These are phyloP conservation scores for Neurospora sp. DNA, from an alignment of 495 filamentous ascomycete species.

Conservation along the genomic window DNA sequence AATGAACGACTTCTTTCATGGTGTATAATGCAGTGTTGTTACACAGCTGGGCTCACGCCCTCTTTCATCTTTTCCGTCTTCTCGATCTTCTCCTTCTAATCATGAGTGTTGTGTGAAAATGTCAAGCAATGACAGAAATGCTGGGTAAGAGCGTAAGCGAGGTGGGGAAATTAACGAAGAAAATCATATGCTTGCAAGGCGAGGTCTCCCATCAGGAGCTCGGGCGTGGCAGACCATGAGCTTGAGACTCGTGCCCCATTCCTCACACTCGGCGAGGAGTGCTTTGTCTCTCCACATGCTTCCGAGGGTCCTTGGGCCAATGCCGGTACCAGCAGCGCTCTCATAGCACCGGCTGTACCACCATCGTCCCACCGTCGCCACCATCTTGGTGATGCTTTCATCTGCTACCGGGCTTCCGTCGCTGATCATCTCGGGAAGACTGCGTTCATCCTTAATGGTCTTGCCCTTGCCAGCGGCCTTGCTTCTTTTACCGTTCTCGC, in stretches of 20 bases:
- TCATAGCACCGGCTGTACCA: conserved; percentile 96
- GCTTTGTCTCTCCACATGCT: conserved; percentile 77
- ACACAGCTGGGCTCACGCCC: conserved; percentile 10
- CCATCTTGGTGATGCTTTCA: conserved; percentile 81
- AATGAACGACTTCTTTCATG: not conserved
- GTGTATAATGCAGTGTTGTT: not conserved
- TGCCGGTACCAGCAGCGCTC: conserved; percentile 42
- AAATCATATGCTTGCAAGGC: conserved; percentile 36
- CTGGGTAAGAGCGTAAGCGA: not conserved
- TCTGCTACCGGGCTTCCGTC: conserved; percentile 54
- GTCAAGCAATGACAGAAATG: not conserved
- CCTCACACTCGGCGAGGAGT: conserved; percentile 76
- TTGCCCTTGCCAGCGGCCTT: conserved; percentile 10
- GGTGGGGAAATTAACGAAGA: not conserved
- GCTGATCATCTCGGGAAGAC: conserved; percentile 60
- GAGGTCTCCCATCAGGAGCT: conserved; percentile 28
- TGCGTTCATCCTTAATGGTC: conserved; percentile 40
- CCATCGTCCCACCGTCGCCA: conserved; percentile 86
- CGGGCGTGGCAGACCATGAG: conserved; percentile 83
- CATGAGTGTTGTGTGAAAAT: not conserved
- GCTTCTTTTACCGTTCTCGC: conserved; percentile 11
- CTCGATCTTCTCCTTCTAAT: not conserved
- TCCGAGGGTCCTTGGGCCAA: conserved; percentile 34
- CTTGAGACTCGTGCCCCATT: conserved; percentile 76
- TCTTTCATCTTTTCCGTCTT: conserved; percentile 9